Evolutionary conservation across 257 asterid species (phyloP).

Genomic region (Fraxinus americana): DNA sequence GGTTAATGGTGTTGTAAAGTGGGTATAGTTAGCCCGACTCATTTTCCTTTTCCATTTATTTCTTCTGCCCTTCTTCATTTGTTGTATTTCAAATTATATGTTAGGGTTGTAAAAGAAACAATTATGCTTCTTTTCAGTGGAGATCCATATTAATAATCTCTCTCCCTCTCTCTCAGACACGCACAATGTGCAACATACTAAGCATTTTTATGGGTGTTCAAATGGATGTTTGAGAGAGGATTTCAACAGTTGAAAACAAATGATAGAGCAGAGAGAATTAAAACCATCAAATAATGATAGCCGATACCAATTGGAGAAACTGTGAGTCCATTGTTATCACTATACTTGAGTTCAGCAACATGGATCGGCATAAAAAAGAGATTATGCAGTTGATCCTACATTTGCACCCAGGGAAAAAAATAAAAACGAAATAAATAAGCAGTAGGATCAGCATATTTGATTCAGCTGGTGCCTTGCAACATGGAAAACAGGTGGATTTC

Average conservation of each 20-base stretch:
- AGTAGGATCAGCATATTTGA: neutral
- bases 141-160: constrained; percentile 16
- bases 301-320: neutral
- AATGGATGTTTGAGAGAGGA: neutral
- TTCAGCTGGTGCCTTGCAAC: neutral
- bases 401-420: too few species aligned
- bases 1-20: constrained; percentile 36
- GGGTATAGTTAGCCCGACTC: constrained; percentile 24
- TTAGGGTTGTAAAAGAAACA: constrained; percentile 32
- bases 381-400: neutral
- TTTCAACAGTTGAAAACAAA: neutral
- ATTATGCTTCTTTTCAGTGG: constrained; percentile 6
- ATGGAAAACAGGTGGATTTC: neutral
- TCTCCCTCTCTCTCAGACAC: neutral
- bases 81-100: constrained; percentile 28
- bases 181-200: neutral
- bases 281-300: neutral
- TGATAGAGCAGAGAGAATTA: neutral
- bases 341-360: too few species aligned
- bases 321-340: neutral
- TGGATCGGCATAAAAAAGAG: too few species aligned
- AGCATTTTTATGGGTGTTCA: neutral
- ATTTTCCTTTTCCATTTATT: neutral
- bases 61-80: constrained; percentile 8
- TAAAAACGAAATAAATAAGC: neutral